Conservation (phyloP, 2,329 filamentous ascomycete genomes). For the Aspergillus ochraceus region DNA sequence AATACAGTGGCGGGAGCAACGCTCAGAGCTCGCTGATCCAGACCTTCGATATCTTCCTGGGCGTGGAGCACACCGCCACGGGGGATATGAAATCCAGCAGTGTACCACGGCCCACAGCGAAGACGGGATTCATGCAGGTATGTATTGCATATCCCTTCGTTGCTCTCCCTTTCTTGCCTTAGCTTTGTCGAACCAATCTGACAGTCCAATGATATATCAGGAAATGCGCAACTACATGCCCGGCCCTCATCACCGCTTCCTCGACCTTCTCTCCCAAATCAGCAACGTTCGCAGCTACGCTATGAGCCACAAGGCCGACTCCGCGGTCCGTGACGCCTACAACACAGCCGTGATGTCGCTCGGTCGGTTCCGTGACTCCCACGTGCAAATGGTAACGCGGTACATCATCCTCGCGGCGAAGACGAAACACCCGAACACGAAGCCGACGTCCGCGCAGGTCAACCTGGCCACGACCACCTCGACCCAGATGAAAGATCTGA, state of each 20-base stretch:
- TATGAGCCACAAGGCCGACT: constrained; percentile 32
- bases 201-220: constrained; percentile 17
- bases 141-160: constrained; percentile 2
- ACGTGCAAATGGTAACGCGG: constrained; percentile 54
- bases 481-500: constrained; percentile 29
- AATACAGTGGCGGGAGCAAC: constrained; percentile 56
- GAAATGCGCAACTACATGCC: constrained; percentile 60
- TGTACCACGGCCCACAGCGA: constrained; percentile 17
- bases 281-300: constrained; percentile 50
- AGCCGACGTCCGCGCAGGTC: constrained; percentile 21
- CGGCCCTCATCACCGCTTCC: constrained; percentile 51
- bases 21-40: constrained; percentile 57
- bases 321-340: constrained; percentile 44
- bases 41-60: constrained; percentile 55
- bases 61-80: constrained; percentile 48
- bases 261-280: constrained; percentile 46
- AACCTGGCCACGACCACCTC: constrained; percentile 51
- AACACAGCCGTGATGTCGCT: constrained; percentile 49
- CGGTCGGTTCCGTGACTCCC: constrained; percentile 50
- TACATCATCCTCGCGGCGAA: constrained; percentile 52
- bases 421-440: constrained; percentile 14
- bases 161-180: neutral
- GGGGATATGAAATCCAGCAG: constrained; percentile 30
- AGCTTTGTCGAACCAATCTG: neutral
- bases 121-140: constrained; percentile 33